Conservation (phyloP, 202 grass and related monocot species). For the Digitaria exilis region DNA sequence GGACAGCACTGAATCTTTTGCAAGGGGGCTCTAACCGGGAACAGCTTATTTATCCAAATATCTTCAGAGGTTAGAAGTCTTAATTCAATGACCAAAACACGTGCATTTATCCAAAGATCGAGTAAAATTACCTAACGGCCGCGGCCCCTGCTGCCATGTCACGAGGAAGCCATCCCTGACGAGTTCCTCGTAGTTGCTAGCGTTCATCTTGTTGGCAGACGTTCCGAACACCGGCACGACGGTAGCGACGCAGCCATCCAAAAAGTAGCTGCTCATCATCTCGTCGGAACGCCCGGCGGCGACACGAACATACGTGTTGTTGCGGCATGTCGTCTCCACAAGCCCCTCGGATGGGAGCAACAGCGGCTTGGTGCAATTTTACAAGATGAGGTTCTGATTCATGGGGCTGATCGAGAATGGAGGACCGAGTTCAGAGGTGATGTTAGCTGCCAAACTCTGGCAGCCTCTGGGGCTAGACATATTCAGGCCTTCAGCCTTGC, state of each 20-base stretch:
- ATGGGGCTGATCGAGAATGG: constrained; percentile 5
- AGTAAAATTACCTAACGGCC: background rate
- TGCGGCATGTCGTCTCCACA: background rate
- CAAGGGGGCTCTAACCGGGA: too few relatives aligned
- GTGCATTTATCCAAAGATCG: too few relatives aligned
- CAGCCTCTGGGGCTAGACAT: background rate
- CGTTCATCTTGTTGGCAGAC: background rate
- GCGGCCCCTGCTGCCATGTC: background rate
- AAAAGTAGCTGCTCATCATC: background rate
- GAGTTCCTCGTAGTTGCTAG: constrained; percentile 18
- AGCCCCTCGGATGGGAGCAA: background rate
- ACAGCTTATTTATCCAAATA: too few relatives aligned
- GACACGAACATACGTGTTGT: constrained; percentile 16
- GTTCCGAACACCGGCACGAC: background rate
- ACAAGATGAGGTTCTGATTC: constrained; percentile 44
- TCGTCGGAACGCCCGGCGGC: background rate
- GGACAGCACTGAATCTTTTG: too few relatives aligned
- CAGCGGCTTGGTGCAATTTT: background rate
- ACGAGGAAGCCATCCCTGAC: constrained; percentile 41
- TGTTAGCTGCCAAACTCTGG: background rate
- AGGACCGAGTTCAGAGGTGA: background rate
- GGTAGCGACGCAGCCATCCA: constrained; percentile 9
- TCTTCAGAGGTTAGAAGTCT: too few relatives aligned
- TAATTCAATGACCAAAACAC: too few relatives aligned
- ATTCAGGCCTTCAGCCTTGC: background rate